A percentile compares a stretch with the other conserved stretches of the same genome.
phyloP scores from a whole-genome alignment of 768 basidiomycete genomes.

The Coprinellus micaceus region DNA sequence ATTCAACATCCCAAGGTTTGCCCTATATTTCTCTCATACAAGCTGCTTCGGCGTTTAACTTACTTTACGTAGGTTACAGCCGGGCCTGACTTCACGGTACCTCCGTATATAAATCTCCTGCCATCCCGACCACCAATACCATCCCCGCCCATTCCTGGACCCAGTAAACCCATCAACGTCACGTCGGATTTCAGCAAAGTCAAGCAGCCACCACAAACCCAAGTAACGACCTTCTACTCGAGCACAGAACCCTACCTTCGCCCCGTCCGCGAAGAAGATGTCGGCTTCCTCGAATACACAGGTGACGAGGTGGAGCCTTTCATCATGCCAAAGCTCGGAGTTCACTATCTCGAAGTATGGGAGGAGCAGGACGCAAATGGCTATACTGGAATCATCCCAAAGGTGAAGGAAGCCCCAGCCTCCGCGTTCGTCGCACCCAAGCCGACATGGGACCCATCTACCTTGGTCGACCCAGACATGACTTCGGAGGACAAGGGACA shows the following conservation, averaged over 20 bases:
- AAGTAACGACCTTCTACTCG: conserved; percentile 76
- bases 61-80: conserved; percentile 19
- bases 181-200: conserved; percentile 84
- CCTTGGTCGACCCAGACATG: conserved; percentile 68
- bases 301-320: conserved; percentile 90
- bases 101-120: conserved; percentile 46
- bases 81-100: conserved; percentile 63
- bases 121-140: conserved; percentile 61
- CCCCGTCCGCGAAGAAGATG: conserved; percentile 88
- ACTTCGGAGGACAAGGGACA: conserved; percentile 75
- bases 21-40: not conserved
- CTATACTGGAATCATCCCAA: conserved; percentile 25
- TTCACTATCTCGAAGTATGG: conserved; percentile 90
- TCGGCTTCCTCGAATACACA: conserved; percentile 88
- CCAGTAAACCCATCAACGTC: conserved; percentile 80
- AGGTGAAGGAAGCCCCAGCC: conserved; percentile 32
- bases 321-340: conserved; percentile 78
- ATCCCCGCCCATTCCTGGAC: conserved; percentile 58
- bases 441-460: conserved; percentile 82
- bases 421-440: conserved; percentile 45
- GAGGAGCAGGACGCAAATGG: conserved; percentile 79
- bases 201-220: conserved; percentile 71
- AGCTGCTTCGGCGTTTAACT: no score
- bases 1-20: conserved; percentile 50
- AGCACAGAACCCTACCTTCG: conserved; percentile 89